These are phyloP conservation scores for Candida silvicultrix DNA, from an alignment of 805 yeast genomes.

Conservation along the genomic window DNA sequence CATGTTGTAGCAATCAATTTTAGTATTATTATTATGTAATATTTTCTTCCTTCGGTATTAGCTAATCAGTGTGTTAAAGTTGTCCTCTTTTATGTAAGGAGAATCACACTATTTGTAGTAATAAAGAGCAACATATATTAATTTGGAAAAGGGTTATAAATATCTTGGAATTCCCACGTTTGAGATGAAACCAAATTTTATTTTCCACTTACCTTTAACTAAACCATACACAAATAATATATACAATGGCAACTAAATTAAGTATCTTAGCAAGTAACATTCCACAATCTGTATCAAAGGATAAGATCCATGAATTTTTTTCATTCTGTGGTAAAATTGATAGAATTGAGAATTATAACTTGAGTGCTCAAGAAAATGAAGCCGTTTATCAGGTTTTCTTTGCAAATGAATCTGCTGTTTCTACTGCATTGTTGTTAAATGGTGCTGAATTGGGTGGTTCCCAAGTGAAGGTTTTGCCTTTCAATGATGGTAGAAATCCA, in stretches of 20 bases:
- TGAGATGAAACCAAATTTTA: no score
- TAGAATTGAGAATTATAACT: constrained; percentile 13
- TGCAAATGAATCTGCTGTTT: constrained; percentile 51
- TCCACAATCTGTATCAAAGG: constrained; percentile 40
- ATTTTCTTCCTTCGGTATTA: no score
- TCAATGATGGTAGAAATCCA: constrained; percentile 23
- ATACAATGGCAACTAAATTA: background rate
- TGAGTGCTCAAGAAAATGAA: constrained; percentile 4
- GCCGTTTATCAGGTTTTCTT: constrained; percentile 40
- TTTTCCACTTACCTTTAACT: background rate
- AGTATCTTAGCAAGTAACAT: constrained; percentile 48
- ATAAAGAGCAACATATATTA: background rate
- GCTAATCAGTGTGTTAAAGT: no score
- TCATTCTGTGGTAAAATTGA: constrained; percentile 62
- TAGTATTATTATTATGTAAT: no score
- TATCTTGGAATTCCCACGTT: background rate
- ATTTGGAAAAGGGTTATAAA: no score
- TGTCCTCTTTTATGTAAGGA: no score
- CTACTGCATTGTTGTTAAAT: constrained; percentile 63
- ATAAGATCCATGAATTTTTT: constrained; percentile 59
- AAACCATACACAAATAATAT: no score
- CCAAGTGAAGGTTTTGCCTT: constrained; percentile 38
- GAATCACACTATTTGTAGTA: no score
- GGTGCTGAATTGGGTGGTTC: constrained; percentile 68
- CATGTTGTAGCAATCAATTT: no score